Base-by-base conservation (phyloP, 495 filamentous ascomycete species). In the Aspergillus hancockii region DNA sequence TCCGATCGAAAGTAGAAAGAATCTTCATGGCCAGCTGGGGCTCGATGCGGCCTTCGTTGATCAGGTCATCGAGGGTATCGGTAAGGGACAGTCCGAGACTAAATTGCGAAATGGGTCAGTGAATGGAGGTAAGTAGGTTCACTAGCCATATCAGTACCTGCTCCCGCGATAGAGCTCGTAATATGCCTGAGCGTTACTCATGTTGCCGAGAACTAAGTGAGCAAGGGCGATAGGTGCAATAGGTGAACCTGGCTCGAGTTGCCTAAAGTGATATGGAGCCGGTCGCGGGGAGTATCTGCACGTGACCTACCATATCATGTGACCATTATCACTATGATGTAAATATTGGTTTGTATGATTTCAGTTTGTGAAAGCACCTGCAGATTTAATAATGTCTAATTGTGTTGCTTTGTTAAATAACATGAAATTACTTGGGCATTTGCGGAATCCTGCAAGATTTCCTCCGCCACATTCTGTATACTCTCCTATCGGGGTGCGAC, bases 11-110 rank as follows among this genome's bases (percentile, higher is more conserved):
- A 75, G 94, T 91, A 52, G 84, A 85, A 52, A 99, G 81, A 54
- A 99, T 90, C 81, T 96, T 96, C 91, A 97, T 97, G 31, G 95
- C 95, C 38, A 98, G 86, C 75, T 99, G 95, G 19, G 95, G 95
- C 75, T 97, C 92, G 74, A 99, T 97, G 41, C 89, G 88, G 58
- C 91, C 88, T 55, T 90, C 87, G 67, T 89, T 92, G 76, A 99
- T 97, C 61, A 98, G 78, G 59, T 96, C 90, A 75, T 99, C 95
- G 56, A 99, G 91, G 25, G 93, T 94, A 77, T 99, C 95, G 52
- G 92, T 96, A 63, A 99, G 83, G 28, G 93, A 85, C 63, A 89
- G 79, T 53, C 94, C 94, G 72, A 99, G 87, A 74, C 95, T 98
- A 75, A 43, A 7, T 22, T 41, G 18, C 38, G 32, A 49, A 12